Evolutionary conservation across 169 alveolate species (phyloP).

Genomic region (Theileria sp.): DNA sequence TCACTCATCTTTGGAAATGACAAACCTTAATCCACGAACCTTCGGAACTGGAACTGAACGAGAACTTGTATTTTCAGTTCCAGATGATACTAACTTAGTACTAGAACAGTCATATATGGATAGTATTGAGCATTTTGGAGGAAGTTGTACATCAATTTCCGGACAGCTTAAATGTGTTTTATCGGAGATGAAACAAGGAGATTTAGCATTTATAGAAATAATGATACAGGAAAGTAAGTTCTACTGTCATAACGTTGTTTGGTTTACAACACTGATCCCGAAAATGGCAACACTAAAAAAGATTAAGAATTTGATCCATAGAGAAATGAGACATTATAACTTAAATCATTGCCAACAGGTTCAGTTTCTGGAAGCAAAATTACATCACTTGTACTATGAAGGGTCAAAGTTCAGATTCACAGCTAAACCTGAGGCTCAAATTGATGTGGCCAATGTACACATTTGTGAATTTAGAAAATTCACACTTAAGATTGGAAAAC

Average conservation of each 20-base stretch:
- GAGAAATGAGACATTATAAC: slow-evolving; percentile 68
- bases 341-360: slow-evolving; percentile 51
- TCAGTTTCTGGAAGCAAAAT: slow-evolving; percentile 48
- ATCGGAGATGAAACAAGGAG: slow-evolving; percentile 66
- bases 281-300: slow-evolving; percentile 67
- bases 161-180: slow-evolving; percentile 47
- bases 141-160: slow-evolving; percentile 10
- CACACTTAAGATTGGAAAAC: slow-evolving; percentile 63
- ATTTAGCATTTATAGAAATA: slow-evolving; percentile 66
- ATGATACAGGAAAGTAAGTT: slow-evolving; percentile 72
- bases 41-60: slow-evolving; percentile 27
- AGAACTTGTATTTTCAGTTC: slow-evolving; percentile 38
- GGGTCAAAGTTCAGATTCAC: slow-evolving; percentile 16
- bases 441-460: slow-evolving; percentile 35
- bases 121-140: background rate
- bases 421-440: slow-evolving; percentile 4
- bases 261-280: slow-evolving; percentile 76
- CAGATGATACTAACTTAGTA: slow-evolving; percentile 6
- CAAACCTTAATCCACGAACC: slow-evolving; percentile 45
- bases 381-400: slow-evolving; percentile 19
- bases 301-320: slow-evolving; percentile 65
- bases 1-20: slow-evolving; percentile 36
- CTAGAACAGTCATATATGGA: background rate
- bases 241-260: slow-evolving; percentile 64
- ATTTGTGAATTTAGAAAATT: slow-evolving; percentile 72